phyloP scores from a whole-genome alignment of 1,284 basidiomycete species.

The Anthracocystis setariae region DNA sequence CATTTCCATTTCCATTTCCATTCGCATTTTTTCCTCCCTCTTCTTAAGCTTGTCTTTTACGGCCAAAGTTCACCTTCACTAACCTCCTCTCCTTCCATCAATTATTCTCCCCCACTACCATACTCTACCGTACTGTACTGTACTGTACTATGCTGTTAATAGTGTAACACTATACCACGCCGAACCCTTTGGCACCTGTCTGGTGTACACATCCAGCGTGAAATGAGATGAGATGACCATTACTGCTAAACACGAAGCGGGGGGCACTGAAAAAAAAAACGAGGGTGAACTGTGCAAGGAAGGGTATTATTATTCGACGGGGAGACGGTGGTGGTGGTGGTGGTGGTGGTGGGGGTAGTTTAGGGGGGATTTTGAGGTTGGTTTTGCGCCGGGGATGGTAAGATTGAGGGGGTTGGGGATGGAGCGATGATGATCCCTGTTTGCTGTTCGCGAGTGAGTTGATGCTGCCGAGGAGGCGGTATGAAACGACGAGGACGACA shows the following conservation, averaged over 20 bases:
- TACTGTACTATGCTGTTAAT: too few species aligned
- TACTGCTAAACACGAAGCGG: too few species aligned
- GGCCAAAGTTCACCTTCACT: not conserved
- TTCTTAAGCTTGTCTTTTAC: not conserved
- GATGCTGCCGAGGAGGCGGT: too few species aligned
- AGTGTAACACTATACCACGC: not conserved
- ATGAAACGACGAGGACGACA: too few species aligned
- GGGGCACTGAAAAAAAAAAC: too few species aligned
- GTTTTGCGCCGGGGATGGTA: not conserved
- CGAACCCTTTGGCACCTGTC: too few species aligned
- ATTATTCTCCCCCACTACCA: not conserved
- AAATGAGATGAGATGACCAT: not conserved
- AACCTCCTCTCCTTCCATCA: not conserved
- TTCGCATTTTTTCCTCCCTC: not conserved
- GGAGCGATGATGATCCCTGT: not conserved
- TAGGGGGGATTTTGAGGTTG: not conserved
- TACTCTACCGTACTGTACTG: too few species aligned
- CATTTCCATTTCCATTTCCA: constrained; percentile 12
- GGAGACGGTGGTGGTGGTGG: not conserved
- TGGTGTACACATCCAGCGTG: too few species aligned
- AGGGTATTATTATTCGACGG: not conserved
- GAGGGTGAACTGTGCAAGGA: too few species aligned
- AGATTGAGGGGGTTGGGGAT: not conserved
- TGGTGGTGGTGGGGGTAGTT: too few species aligned
- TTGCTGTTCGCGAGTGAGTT: not conserved